Percentiles rank a stretch among this genome's conserved stretches.
Conservation (phyloP, 306 rosid genomes). For the Vigna radiata region DNA sequence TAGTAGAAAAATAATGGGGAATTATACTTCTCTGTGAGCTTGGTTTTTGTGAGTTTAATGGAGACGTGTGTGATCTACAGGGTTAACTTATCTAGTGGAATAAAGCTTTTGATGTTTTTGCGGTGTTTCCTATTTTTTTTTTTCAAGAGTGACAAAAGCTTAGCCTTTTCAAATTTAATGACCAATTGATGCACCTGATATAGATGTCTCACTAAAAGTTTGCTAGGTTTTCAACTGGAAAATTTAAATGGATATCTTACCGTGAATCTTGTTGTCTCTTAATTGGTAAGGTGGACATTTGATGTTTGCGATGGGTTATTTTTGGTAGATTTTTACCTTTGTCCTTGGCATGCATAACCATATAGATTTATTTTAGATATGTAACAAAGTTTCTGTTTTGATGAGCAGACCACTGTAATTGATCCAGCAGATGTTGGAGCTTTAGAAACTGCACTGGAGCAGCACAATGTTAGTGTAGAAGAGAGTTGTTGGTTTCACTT, state of each 20-base stretch:
- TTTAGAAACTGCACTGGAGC: constrained; percentile 75
- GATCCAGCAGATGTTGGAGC: constrained; percentile 86
- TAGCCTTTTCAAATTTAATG: constrained; percentile 8
- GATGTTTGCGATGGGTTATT: neutral
- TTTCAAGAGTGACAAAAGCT: neutral
- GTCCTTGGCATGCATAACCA: neutral
- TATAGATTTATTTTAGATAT: constrained; percentile 35
- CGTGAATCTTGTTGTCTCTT: neutral
- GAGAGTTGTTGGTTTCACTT: constrained; percentile 17
- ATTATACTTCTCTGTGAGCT: neutral
- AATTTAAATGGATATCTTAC: neutral
- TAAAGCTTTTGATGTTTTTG: neutral
- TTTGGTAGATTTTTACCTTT: neutral
- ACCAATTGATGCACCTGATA: neutral
- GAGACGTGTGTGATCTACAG: neutral
- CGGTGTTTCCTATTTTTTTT: neutral
- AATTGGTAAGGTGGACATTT: neutral
- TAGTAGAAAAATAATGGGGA: neutral
- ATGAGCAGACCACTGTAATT: constrained; percentile 73
- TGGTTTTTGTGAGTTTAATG: neutral
- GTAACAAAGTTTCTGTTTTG: constrained; percentile 15
- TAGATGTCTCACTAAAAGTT: neutral
- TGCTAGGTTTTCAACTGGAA: constrained; percentile 8
- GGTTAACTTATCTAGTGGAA: neutral
- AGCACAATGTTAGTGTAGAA: constrained; percentile 71